phyloP scores from a whole-genome alignment of 331 rosid species.

The Pyracantha coccinea region DNA sequence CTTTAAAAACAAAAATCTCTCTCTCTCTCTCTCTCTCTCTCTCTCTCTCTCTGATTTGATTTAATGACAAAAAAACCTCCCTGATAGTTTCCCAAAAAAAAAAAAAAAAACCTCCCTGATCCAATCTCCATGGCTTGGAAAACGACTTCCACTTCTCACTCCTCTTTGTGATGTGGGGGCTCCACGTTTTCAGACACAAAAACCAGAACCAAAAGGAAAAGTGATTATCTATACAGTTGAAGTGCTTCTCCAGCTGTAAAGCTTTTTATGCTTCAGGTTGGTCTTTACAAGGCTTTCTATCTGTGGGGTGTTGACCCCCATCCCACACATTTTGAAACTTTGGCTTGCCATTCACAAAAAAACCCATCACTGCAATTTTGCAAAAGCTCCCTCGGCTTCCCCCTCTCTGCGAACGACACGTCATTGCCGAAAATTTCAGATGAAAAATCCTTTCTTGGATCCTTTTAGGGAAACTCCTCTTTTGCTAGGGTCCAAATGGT shows the following conservation, averaged over 20 bases:
- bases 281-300: not conserved
- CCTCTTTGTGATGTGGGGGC: constrained; percentile 36
- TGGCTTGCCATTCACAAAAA: not conserved
- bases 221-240: constrained; percentile 20
- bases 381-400: not conserved
- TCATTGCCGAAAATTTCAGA: constrained; percentile 5
- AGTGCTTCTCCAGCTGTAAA: constrained; percentile 61
- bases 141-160: constrained; percentile 39
- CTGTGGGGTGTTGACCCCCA: constrained; percentile 11
- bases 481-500: constrained; percentile 24
- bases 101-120: not conserved
- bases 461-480: constrained; percentile 17
- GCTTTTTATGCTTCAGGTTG: not conserved
- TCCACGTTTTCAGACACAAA: constrained; percentile 7
- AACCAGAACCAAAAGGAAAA: not conserved
- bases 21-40: not conserved
- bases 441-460: constrained; percentile 32
- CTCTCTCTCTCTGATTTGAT: constrained; percentile 6
- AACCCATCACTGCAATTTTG: not conserved
- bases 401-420: constrained; percentile 2
- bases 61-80: constrained; percentile 14
- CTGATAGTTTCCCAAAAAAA: not conserved
- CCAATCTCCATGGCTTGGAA: constrained; percentile 17
- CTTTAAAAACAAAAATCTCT: constrained; percentile 4
- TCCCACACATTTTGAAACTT: constrained; percentile 10